Evolutionary conservation across 2,329 filamentous ascomycete genomes (phyloP), one percentile per base, ranked within the genome.

Genomic region (Colletotrichum truncatum): DNA sequence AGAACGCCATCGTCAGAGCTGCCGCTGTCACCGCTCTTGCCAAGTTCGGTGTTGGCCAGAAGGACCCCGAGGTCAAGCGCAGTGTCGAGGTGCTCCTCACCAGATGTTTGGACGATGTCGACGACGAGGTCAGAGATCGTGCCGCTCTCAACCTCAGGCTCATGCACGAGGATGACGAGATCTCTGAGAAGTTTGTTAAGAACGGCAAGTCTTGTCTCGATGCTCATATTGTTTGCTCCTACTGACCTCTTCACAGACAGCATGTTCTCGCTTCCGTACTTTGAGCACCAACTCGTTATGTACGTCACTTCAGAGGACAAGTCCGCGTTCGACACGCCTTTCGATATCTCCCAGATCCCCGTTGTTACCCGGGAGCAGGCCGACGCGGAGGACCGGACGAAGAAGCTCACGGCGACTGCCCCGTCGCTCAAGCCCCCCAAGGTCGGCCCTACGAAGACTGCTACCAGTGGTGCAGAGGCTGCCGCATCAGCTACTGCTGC

Each of bases 11-110:
- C 68, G 94, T 99, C 18, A 89, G 96, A 71, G 96, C 96, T 51
- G 94, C 96, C 9, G 96, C 96, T 55, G 97, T 98, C 23, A 98
- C 96, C 23, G 96, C 96, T 3, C 82, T 99, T 68, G 93, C 95
- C 73, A 99, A 98, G 80, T 99, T 99, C 75, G 96, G 96, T 72
- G 95, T 98, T 64, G 94, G 93, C 32, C 96, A 98, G 79, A 94
- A 97, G 81, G 96, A 98, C 74, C 90, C 93, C 1, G 96, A 99
- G 77, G 93, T 99, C 73, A 98, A 98, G 88, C 91, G 93, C 72
- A 98, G 94, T 77, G 95, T 99, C 55, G 89, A 91, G 69, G 96
- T 99, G 52, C 87, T 99, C 48, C 90, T 99, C 34, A 97, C 92
- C 25, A 88, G 96, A 76, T 99, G 96, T 78, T 82, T 99, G 72